These are phyloP conservation scores for Magnaporthales sp. DNA, from an alignment of 2,329 filamentous ascomycete genomes.

Conservation along the genomic window DNA sequence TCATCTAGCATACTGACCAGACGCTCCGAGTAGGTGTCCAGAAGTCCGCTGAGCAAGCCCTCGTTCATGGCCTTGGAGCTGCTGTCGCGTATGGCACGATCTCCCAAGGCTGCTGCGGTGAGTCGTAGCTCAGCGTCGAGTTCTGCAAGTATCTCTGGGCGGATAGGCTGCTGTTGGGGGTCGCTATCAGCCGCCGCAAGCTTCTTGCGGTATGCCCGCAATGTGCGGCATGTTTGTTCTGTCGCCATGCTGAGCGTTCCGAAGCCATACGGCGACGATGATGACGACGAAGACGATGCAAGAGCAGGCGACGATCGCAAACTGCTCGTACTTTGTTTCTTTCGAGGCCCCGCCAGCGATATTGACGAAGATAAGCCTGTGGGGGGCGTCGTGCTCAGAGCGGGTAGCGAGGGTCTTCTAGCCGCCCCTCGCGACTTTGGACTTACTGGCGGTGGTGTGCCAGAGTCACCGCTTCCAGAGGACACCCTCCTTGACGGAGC, in stretches of 20 bases:
- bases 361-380: conserved; percentile 8
- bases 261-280: conserved; percentile 25
- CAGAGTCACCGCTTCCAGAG: conserved; percentile 28
- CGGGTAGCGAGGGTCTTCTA: conserved; percentile 46
- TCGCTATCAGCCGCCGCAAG: conserved; percentile 41
- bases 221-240: conserved; percentile 53
- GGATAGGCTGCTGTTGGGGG: conserved; percentile 28
- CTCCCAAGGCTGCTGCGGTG: conserved; percentile 51
- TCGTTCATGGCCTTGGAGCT: conserved; percentile 44
- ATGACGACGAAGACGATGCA: not conserved
- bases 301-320: conserved; percentile 22
- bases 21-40: conserved; percentile 69
- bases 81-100: conserved; percentile 36
- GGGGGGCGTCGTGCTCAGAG: conserved; percentile 27
- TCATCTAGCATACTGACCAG: conserved; percentile 65
- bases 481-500: conserved; percentile 41
- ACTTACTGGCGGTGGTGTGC: conserved; percentile 38
- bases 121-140: conserved; percentile 57
- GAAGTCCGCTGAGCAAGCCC: conserved; percentile 46
- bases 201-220: conserved; percentile 56
- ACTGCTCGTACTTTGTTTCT: conserved; percentile 38
- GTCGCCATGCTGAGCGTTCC: conserved; percentile 54
- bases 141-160: conserved; percentile 49
- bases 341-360: conserved; percentile 24
- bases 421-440: conserved; percentile 34